Evolutionary conservation across 176 grass and related monocot species (phyloP), one percentile per base, ranked within the genome.

Genomic region (Dendrocalamus sinicus): DNA sequence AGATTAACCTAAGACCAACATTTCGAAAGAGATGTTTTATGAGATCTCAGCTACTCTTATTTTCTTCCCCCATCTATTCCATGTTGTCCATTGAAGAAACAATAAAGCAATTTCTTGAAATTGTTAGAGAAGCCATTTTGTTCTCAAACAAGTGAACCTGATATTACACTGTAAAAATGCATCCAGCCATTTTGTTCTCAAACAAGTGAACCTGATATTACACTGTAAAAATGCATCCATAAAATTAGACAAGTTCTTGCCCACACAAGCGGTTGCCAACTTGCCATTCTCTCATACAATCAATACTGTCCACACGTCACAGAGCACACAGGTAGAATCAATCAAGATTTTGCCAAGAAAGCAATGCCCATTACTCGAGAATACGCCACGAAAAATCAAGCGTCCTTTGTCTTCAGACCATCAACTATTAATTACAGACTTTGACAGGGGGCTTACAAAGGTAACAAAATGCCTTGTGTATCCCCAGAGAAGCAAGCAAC

Each of bases 391-490:
- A 59, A 91, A 87, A 84, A 88, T 81, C 64, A 91, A 91, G 66
- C 52, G 82, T 85, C 40, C 30, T 52, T 85, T 77, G 86, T 91
- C 63, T 73, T 88, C 82, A 81, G 71, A 91, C 82, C 81, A 72
- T 72, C 85, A 85, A 80, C 90, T 91, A 91, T 88, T 91, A 91
- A 88, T 88, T 91, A 91, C 90, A 88, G 81, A 88, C 90, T 85
- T 88, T 77, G 81, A 84, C 77, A 22, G 70, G 65, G 72, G 65
- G 71, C 82, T 81, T 85, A 88, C 76, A 81, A 91, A 91, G 89
- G 86, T 91, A 84, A 91, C 86, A 91, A 91, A 91, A 91, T 72
- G 90, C 86, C 86, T 91, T 88, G 23, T 85, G 86, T 81, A 55
- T 45, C 68, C 89, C 89, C 71, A 41, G 77, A 51, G 86, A 90